Percentiles rank a stretch among this genome's conserved stretches.
Conservation (phyloP, 345 rosid genomes). For the Pistacia vera region DNA sequence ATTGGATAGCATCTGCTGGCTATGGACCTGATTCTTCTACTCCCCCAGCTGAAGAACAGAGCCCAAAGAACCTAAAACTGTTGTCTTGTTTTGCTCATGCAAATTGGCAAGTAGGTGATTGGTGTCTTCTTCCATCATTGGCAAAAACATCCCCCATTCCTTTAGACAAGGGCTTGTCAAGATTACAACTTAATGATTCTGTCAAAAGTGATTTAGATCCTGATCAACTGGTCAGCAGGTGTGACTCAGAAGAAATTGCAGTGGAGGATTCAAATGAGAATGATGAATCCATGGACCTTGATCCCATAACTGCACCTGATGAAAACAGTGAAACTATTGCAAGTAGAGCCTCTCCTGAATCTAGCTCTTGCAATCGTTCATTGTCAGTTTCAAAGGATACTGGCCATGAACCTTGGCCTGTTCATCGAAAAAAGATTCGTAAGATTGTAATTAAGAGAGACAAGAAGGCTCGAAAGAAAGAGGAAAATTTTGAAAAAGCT, state of each 20-base stretch:
- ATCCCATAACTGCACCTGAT: conserved; percentile 36
- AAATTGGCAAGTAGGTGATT: conserved; percentile 95
- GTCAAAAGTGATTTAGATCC: conserved; percentile 32
- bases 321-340: conserved; percentile 34
- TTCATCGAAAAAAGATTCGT: conserved; percentile 89
- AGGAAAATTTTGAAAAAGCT: conserved; percentile 87
- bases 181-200: conserved; percentile 52
- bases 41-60: conserved; percentile 92
- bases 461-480: conserved; percentile 77
- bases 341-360: conserved; percentile 38
- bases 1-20: conserved; percentile 98
- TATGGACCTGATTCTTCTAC: conserved; percentile 84
- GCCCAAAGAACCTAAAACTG: conserved; percentile 80
- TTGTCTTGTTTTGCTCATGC: conserved; percentile 88
- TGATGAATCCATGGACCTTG: conserved; percentile 40
- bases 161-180: conserved; percentile 54
- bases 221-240: conserved; percentile 36
- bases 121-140: conserved; percentile 74
- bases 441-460: conserved; percentile 82
- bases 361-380: conserved; percentile 53
- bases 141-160: conserved; percentile 42
- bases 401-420: conserved; percentile 79
- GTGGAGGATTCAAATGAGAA: conserved; percentile 50
- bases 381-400: conserved; percentile 64
- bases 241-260: conserved; percentile 46